Conservation (phyloP, 2,329 filamentous ascomycete species). For the Tolypocladium tropicale region DNA sequence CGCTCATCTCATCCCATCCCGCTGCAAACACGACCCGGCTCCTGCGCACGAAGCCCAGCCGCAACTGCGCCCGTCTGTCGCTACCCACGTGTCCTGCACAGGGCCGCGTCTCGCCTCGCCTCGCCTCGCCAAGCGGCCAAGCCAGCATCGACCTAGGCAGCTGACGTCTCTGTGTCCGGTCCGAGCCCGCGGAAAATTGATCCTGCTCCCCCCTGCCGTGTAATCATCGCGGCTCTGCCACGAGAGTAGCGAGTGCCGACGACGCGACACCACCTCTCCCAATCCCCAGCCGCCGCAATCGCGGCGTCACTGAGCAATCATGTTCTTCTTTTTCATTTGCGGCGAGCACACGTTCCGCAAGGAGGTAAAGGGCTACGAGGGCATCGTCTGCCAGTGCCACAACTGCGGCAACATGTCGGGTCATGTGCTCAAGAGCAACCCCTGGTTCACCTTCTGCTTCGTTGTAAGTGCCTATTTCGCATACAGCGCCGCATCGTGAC, state of each 20-base stretch:
- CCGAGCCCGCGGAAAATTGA: neutral
- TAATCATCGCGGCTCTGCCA: neutral
- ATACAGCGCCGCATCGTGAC: neutral
- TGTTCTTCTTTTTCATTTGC: conserved; percentile 54
- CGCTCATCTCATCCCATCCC: neutral
- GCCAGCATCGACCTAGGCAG: neutral
- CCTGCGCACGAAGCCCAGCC: neutral
- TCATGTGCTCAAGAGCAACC: conserved; percentile 50
- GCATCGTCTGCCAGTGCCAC: conserved; percentile 51
- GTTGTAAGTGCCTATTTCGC: conserved; percentile 35
- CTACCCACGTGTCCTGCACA: too few relatives aligned
- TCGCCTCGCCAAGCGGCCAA: too few relatives aligned
- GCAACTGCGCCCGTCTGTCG: too few relatives aligned
- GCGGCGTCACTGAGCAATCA: conserved; percentile 12
- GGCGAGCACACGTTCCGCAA: conserved; percentile 52
- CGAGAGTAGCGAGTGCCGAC: neutral
- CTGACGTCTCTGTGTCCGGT: neutral
- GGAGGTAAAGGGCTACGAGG: conserved; percentile 50
- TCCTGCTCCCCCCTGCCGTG: neutral
- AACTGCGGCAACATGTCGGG: conserved; percentile 57
- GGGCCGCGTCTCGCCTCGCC: too few relatives aligned
- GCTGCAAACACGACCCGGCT: neutral
- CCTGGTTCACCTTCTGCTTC: conserved; percentile 76
- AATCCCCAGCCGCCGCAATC: neutral
- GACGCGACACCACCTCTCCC: neutral